Evolutionary conservation across 805 yeast species (phyloP), one percentile per base, ranked within the genome.

Genomic region (Schizosaccharomyces pombe): DNA sequence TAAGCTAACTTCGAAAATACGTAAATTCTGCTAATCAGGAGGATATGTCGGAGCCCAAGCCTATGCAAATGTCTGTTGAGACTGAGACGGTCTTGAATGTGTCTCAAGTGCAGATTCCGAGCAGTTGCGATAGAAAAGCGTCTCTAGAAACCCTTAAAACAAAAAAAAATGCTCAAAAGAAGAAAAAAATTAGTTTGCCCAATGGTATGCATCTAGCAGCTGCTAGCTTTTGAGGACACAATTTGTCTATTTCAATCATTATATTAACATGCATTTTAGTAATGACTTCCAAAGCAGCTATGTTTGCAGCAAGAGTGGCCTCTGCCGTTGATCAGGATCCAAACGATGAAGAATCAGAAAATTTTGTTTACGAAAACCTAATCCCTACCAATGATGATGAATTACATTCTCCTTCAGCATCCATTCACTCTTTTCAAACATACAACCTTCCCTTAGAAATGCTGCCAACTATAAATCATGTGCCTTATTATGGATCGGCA

Each of bases 301-400:
- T 85, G 57, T 91, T 91, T 66, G 97, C 96, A 8, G 96, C 97
- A 0, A 83, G 82, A 60, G 72, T 91, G 57, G 97, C 95, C 6
- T 80, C 85, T 55, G 97, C 97, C 0, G 93, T 89, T 3, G 94
- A 82, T 58, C 95, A 85, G 60, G 87, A 78, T 47, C 85, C 82
- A 57, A 78, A 82, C 43, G 80, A 87, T 33, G 96, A 87, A 64
- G 78, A 86, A 28, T 95, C 87, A 60, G 98, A 91, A 65, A 85
- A 94, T 1, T 89, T 91, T 72, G 95, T 89, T n/a, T 89, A 89
- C 65, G 96, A 87, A 62, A 49, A 19, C 16, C 19, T 26, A 5
- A 19, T 16, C 33, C 14, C 24, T 24, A 22, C 53, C n/a, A 16
- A 22, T 43, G 30, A 22, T 26, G 49, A 43, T 8, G 49, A 19